A percentile compares a stretch with the other conserved stretches of the same genome.
Conservation (phyloP, 2,329 filamentous ascomycete species). For the Aureobasidium mangrovei region DNA sequence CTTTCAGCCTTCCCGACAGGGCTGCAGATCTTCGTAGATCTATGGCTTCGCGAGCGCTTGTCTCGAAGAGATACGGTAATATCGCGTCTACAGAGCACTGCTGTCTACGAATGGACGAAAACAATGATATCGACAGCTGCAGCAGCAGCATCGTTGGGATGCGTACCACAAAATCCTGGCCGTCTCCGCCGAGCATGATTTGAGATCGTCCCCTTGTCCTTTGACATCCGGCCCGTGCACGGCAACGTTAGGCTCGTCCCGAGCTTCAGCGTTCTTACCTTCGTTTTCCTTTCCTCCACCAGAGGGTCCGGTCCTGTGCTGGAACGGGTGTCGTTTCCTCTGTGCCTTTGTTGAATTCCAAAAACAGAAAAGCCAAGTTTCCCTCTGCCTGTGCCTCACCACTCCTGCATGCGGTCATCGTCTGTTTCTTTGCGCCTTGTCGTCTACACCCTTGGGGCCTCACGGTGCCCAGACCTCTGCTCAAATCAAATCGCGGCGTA, state of each 20-base stretch:
- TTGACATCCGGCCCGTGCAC: not conserved
- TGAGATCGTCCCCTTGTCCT: conserved; percentile 6
- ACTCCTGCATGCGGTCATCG: conserved; percentile 10
- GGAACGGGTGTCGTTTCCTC: not conserved
- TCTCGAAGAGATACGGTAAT: not conserved
- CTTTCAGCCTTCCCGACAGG: not conserved
- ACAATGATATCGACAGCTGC: not conserved
- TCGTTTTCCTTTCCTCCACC: conserved; percentile 4
- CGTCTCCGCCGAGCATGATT: conserved; percentile 5
- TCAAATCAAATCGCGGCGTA: conserved; percentile 11
- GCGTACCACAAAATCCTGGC: not conserved
- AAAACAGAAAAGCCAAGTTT: not conserved
- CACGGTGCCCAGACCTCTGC: conserved; percentile 1
- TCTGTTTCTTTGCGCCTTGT: conserved; percentile 3
- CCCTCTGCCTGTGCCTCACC: not conserved
- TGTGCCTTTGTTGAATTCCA: not conserved
- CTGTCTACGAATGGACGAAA: not conserved
- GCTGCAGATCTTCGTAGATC: conserved; percentile 7
- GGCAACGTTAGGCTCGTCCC: not conserved
- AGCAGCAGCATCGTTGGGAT: not conserved
- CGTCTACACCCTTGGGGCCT: not conserved
- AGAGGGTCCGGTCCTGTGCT: not conserved
- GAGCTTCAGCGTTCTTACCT: not conserved
- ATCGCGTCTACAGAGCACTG: not conserved
- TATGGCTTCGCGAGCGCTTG: not conserved